These are phyloP conservation scores for Penstemon davidsonii DNA, from an alignment of 257 asterid species.

Conservation along the genomic window DNA sequence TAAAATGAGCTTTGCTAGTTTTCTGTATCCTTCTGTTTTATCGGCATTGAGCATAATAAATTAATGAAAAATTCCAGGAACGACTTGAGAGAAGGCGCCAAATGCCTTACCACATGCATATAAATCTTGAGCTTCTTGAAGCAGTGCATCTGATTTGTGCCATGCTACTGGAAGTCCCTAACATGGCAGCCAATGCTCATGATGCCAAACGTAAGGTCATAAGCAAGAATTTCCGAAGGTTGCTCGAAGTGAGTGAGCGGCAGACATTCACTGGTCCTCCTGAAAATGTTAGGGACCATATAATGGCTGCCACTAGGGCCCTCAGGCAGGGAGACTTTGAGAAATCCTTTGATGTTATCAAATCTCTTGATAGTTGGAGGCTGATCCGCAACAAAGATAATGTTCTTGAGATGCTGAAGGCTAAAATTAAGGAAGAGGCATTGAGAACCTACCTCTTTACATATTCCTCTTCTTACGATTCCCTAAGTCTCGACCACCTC, in stretches of 20 bases:
- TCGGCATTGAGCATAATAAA: neutral
- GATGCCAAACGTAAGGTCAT: slow-evolving; percentile 82
- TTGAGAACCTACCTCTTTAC: slow-evolving; percentile 85
- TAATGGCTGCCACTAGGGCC: slow-evolving; percentile 92
- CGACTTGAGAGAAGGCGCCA: slow-evolving; percentile 94
- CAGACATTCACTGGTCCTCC: slow-evolving; percentile 95
- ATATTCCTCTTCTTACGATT: slow-evolving; percentile 68
- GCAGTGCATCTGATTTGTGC: slow-evolving; percentile 89
- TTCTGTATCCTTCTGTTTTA: neutral
- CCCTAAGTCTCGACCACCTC: slow-evolving; percentile 73
- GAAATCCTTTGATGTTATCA: slow-evolving; percentile 64
- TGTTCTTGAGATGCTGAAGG: slow-evolving; percentile 78
- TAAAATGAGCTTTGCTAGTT: neutral
- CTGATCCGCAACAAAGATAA: slow-evolving; percentile 64
- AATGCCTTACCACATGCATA: slow-evolving; percentile 99
- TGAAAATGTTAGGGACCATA: slow-evolving; percentile 93
- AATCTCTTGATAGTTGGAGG: slow-evolving; percentile 84
- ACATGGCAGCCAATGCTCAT: slow-evolving; percentile 88
- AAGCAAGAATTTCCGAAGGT: slow-evolving; percentile 78
- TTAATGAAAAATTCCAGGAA: slow-evolving; percentile 49
- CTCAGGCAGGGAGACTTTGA: slow-evolving; percentile 80
- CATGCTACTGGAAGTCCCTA: slow-evolving; percentile 95
- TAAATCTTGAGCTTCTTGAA: slow-evolving; percentile 96
- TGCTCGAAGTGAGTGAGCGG: slow-evolving; percentile 82
- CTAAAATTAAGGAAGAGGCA: slow-evolving; percentile 88